These are phyloP conservation scores for Eragrostis curvula DNA, from an alignment of 176 grass and related monocot species.

Conservation along the genomic window DNA sequence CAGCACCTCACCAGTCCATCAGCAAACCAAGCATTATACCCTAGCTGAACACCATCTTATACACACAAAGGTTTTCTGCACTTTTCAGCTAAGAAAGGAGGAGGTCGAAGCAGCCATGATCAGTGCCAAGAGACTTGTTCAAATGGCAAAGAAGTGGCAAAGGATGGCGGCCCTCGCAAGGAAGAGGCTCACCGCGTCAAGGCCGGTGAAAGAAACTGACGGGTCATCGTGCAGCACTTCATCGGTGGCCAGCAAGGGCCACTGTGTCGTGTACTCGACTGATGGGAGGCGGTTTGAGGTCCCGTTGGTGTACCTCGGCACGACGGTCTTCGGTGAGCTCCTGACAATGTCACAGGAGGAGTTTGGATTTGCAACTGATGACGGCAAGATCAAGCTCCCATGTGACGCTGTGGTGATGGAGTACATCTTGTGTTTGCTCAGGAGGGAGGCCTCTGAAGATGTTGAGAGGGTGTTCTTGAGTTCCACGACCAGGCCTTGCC, in stretches of 20 bases:
- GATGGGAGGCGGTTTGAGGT: slow-evolving; percentile 57
- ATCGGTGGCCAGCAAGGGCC: slow-evolving; percentile 42
- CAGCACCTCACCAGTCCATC: slow-evolving; percentile 1
- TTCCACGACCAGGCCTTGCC: slow-evolving; percentile 11
- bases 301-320: slow-evolving; percentile 45
- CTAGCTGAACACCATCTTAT: neutral
- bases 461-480: slow-evolving; percentile 48
- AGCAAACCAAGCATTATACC: neutral
- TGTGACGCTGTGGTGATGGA: slow-evolving; percentile 47
- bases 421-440: slow-evolving; percentile 45
- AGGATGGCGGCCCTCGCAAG: slow-evolving; percentile 31
- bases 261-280: slow-evolving; percentile 59
- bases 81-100: neutral
- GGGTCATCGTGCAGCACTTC: slow-evolving; percentile 1
- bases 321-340: slow-evolving; percentile 40
- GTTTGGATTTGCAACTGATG: slow-evolving; percentile 40
- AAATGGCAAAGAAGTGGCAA: slow-evolving; percentile 56
- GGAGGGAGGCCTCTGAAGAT: slow-evolving; percentile 46
- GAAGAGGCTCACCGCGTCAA: slow-evolving; percentile 11
- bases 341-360: slow-evolving; percentile 58
- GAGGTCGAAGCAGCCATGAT: slow-evolving; percentile 29
- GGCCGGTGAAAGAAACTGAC: neutral
- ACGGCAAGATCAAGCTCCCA: slow-evolving; percentile 51
- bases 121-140: slow-evolving; percentile 47
- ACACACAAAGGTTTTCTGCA: neutral